Evolutionary conservation across 2,329 filamentous ascomycete species (phyloP), one percentile per base, ranked within the genome.

Genomic region (Purpureocillium takamizusanense): DNA sequence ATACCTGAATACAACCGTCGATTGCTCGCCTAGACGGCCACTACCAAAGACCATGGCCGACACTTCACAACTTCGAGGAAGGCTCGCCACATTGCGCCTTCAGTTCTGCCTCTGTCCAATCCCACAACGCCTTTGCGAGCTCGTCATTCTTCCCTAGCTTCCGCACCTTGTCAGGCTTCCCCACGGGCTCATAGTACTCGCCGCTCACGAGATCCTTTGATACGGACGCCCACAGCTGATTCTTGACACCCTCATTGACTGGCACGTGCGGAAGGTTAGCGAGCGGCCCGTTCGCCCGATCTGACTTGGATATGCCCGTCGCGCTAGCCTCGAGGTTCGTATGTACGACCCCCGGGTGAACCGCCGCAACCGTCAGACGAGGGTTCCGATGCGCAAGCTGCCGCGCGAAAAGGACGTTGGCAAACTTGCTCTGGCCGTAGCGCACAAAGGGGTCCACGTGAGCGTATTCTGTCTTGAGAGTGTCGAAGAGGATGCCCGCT

Each of bases 141-240:
- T 47, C 51, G 27, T 55, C 49, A 25, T 58, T 43, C 35, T 42
- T 49, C 1, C 50, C 46, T n/a, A 42, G 40, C 35, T 38, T 45
- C 12, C 39, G 46, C 15, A 48, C 47, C n/a, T 36, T 49, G 6
- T 44, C 51, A 8, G 37, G 38, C 6, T 56, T 45, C 4, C 57
- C 59, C 2, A 62, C 47, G 0, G 57, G 57, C 45, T 52, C 54
- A 37, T 61, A 60, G 39, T 58, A 57, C 40, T 53, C 55, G 5
- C 54, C 55, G 15, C 48, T 55, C 40, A 51, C 49, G 1, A 59
- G 51, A n/a, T 56, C 53, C 5, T 48, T 48, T 3, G 54, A 46
- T n/a, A 59, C 57, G 2, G 59, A 53, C 11, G 61, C 64, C 66
- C 66, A 69, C 3, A 70, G 51, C 49, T 68, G 64, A 39, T 63